Conservation (phyloP, 208 protist genomes). For the Acanthamoeba triangularis region DNA sequence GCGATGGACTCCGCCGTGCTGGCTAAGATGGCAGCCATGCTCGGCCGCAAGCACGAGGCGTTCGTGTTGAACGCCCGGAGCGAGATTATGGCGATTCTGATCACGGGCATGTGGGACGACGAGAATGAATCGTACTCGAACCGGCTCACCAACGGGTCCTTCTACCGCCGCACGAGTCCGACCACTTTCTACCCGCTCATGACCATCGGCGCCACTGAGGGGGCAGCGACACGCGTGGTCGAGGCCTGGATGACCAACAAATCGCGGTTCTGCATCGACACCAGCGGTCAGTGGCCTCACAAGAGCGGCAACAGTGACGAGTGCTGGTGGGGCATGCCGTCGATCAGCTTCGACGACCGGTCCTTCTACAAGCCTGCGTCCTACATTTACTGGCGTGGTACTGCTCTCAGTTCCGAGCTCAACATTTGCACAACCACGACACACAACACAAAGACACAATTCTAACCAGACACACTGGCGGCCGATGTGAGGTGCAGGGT, state of each 20-base stretch:
- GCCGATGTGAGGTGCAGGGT: no score
- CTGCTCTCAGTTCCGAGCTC: no score
- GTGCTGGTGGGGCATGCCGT: slow-evolving; percentile 39
- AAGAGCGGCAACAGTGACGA: neutral
- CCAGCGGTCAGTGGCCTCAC: neutral
- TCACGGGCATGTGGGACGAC: neutral
- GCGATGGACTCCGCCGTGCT: neutral
- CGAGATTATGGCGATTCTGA: no score
- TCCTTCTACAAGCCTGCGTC: neutral
- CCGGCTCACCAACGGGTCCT: neutral
- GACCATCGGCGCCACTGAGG: neutral
- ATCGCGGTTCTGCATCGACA: slow-evolving; percentile 49
- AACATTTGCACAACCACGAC: no score
- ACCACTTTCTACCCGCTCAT: slow-evolving; percentile 17
- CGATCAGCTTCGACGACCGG: slow-evolving; percentile 23
- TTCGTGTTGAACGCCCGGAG: neutral
- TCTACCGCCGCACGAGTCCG: neutral
- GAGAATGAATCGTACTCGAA: neutral
- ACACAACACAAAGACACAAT: no score
- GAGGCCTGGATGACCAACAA: neutral
- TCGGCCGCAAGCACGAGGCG: neutral
- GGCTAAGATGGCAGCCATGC: neutral
- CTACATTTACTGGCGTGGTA: slow-evolving; percentile 33
- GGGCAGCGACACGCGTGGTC: neutral
- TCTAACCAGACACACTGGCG: neutral